These are phyloP conservation scores for Chalaropsis ovoidea DNA, from an alignment of 2,329 filamentous ascomycete genomes.

Conservation along the genomic window DNA sequence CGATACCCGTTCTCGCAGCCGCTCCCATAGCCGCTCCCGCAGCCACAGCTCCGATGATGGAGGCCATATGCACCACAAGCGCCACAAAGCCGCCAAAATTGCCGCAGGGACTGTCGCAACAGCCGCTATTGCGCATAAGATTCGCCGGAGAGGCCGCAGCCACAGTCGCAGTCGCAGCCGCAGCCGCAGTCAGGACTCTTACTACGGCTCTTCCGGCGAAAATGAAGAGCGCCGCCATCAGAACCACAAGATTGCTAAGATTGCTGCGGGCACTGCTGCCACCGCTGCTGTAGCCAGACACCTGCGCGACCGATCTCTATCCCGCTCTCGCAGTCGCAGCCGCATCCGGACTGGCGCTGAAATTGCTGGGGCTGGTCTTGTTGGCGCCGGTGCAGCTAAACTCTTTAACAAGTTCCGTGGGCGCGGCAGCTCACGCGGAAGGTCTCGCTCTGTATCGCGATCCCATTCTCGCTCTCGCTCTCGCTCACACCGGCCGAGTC, in stretches of 20 bases:
- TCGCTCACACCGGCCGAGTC: neutral
- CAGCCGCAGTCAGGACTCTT: constrained; percentile 30
- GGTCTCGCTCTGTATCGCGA: constrained; percentile 36
- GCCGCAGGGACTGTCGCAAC: constrained; percentile 40
- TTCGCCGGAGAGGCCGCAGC: constrained; percentile 39
- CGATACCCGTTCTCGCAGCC: neutral
- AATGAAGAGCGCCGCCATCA: constrained; percentile 8
- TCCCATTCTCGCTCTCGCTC: constrained; percentile 27
- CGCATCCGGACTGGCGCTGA: constrained; percentile 43
- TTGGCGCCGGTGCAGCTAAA: constrained; percentile 51
- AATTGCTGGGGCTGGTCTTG: constrained; percentile 50
- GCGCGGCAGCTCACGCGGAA: constrained; percentile 43
- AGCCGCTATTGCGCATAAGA: constrained; percentile 37
- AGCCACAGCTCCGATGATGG: constrained; percentile 30
- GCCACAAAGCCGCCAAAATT: constrained; percentile 45
- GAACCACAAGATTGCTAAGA: constrained; percentile 43
- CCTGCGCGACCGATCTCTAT: constrained; percentile 38
- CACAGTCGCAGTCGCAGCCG: constrained; percentile 38
- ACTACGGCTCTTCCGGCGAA: neutral
- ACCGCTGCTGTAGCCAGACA: constrained; percentile 50
- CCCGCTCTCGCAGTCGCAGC: constrained; percentile 32
- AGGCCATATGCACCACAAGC: neutral
- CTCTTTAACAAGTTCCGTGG: constrained; percentile 46
- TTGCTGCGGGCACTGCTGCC: constrained; percentile 47
- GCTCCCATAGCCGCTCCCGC: constrained; percentile 32